Conservation (phyloP, 177 flowering plant genomes). For the Vitis hybrid region DNA sequence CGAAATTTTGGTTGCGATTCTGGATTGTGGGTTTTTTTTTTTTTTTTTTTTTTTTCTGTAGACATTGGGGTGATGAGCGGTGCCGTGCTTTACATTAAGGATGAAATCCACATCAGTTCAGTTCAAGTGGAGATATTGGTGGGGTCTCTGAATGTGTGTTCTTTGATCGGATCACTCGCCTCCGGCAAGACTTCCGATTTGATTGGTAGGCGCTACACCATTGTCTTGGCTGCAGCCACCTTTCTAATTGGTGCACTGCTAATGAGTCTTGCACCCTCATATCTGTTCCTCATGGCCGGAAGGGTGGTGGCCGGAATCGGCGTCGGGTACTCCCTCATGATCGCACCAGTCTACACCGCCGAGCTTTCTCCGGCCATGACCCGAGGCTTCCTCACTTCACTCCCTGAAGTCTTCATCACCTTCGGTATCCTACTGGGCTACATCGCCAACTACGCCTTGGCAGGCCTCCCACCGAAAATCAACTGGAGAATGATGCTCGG, state of each 20-base stretch:
- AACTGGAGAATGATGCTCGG: constrained; percentile 90
- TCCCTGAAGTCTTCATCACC: constrained; percentile 82
- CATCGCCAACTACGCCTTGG: constrained; percentile 50
- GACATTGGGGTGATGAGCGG: constrained; percentile 99
- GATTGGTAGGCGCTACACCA: constrained; percentile 80
- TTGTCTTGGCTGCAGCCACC: constrained; percentile 58
- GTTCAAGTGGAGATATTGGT: constrained; percentile 61
- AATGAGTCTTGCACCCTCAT: constrained; percentile 83
- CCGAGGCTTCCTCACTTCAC: constrained; percentile 73
- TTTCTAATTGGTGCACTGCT: constrained; percentile 72
- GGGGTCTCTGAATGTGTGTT: constrained; percentile 66
- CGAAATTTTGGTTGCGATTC: constrained; percentile 10
- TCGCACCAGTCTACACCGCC: constrained; percentile 78
- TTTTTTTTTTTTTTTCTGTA: constrained; percentile 24
- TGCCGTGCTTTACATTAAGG: constrained; percentile 64
- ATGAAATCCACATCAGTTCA: constrained; percentile 49
- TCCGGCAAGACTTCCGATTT: constrained; percentile 77
- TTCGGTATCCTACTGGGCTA: constrained; percentile 80
- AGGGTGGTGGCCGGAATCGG: constrained; percentile 81
- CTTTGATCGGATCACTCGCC: constrained; percentile 68
- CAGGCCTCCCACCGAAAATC: constrained; percentile 39
- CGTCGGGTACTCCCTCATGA: constrained; percentile 84
- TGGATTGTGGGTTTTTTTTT: constrained; percentile 1
- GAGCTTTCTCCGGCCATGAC: constrained; percentile 74
- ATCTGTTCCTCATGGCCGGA: constrained; percentile 59